phyloP scores from a whole-genome alignment of 306 rosid species.

The Dryas drummondii region DNA sequence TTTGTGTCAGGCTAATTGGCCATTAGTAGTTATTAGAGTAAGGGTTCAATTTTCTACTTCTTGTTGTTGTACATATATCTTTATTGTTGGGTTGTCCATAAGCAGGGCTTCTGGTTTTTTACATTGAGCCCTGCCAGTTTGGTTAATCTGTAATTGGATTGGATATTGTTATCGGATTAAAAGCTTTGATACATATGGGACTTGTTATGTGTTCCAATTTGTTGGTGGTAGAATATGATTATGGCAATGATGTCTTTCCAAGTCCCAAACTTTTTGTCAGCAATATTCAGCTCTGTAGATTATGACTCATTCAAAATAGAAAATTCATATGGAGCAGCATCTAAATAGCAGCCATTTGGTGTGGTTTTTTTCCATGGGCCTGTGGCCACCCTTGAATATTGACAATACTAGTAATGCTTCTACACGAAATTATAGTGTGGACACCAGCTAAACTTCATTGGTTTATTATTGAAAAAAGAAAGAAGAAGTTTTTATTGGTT shows the following conservation, averaged over 20 bases:
- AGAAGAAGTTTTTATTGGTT: background rate
- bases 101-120: conserved; percentile 31
- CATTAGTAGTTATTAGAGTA: too few species aligned
- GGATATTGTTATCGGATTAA: conserved; percentile 18
- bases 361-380: background rate
- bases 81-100: conserved; percentile 19
- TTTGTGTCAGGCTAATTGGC: too few species aligned
- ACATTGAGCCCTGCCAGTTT: conserved; percentile 21
- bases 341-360: background rate
- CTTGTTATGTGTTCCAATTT: background rate
- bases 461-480: too few species aligned
- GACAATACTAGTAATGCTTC: conserved; percentile 1
- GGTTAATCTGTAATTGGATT: conserved; percentile 19
- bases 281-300: background rate
- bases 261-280: background rate
- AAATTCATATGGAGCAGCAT: background rate
- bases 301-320: background rate
- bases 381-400: conserved; percentile 12
- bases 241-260: background rate
- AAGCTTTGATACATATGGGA: too few species aligned
- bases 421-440: background rate
- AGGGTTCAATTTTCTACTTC: background rate
- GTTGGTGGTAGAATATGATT: background rate
- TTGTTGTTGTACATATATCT: background rate
- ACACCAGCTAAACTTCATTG: background rate